Evolutionary conservation across 352 stramenopile genomes (phyloP), one percentile per base, ranked within the genome.

Genomic region (Phytophthora pluvialis): DNA sequence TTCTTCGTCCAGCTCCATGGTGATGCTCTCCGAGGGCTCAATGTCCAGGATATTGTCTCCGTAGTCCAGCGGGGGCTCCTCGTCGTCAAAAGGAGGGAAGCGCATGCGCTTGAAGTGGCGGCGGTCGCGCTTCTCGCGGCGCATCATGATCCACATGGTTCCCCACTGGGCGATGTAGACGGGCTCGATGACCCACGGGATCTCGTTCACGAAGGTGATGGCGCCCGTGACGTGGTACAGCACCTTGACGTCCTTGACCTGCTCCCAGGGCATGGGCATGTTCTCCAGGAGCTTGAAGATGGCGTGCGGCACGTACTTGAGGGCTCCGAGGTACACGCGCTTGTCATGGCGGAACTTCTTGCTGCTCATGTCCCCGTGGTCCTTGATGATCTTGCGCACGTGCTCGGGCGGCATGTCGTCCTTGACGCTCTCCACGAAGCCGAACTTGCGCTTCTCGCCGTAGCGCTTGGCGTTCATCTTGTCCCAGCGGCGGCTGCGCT

Each of bases 191-290:
- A 99, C 98, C 77, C 95, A 98, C 40, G 98, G 98, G 42, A 99
- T 90, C 70, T 99, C 97, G 77, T 99, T 99, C 44, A 99, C 97
- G 76, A 99, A 99, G 33, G 90, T 98, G 72, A 99, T 99, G 21
- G 98, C 98, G 15, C 98, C 98, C 3, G 98, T 99, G 16, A 99
- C 85, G 77, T 99, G 98, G 81, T 99, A 99, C 47, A 99, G 70
- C 26, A 99, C 97, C 60, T 98, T 98, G 39, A 99, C 98, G 58
- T 99, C 98, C 53, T 98, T 97, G 35, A 99, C 97, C 63, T 98
- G 96, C 75, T 99, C 98, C 98, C 98, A 99, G 3, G 98, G 98
- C 98, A 99, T 99, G 43, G 98, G 98, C 93, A 99, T 99, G 76
- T 99, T 99, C 84, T 99, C 98, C 50, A 99, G 76, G 42, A 99